Evolutionary conservation across 2,329 filamentous ascomycete genomes (phyloP), one percentile per base, ranked within the genome.

Genomic region (Botrytis hyacinthi): DNA sequence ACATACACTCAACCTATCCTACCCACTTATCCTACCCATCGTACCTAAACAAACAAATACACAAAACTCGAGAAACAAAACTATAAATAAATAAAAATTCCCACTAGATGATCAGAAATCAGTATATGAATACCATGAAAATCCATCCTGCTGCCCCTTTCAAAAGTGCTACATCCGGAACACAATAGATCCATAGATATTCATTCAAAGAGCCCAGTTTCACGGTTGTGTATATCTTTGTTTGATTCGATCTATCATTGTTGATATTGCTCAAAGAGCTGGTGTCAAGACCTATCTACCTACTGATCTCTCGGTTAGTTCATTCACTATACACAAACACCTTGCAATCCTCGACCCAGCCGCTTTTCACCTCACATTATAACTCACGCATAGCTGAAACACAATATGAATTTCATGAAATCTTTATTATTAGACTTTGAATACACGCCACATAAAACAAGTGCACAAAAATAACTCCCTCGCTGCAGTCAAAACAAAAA

Each of bases 351-450:
- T 26, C 18, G 1, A n/a, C 29, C 48, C 18, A 9, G 42, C 18
- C 12, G 16, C 10, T 32, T 1, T 20, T 26, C 48, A 69, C 37
- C n/a, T 29, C 29, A 10, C 3, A 14, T 42, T 35, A 22, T 16
- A 22, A 20, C 9, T 32, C 65, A 54, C 8, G 7, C 46, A 67
- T 14, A 29, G 20, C 54, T n/a, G 9, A 42, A 3, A 1, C 22
- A 22, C 16, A 12, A 69, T 32, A 22, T 26, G 18, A 57, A 69
- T 32, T 57, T 57, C 51, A 57, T 69, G 9, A 57, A 44, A 69
- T 69, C 66, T 57, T 57, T 29, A 69, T 69, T 32, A 32, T 42
- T 42, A 42, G n/a, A 57, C 48, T 57, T 57, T 57, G 66, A n/a
- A 69, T 57, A 69, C 48, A 57, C 35, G n/a, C n/a, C 29, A 69